Evolutionary conservation across 169 alveolate genomes (phyloP).

Genomic region (Ichthyophthirius multifiliis): DNA sequence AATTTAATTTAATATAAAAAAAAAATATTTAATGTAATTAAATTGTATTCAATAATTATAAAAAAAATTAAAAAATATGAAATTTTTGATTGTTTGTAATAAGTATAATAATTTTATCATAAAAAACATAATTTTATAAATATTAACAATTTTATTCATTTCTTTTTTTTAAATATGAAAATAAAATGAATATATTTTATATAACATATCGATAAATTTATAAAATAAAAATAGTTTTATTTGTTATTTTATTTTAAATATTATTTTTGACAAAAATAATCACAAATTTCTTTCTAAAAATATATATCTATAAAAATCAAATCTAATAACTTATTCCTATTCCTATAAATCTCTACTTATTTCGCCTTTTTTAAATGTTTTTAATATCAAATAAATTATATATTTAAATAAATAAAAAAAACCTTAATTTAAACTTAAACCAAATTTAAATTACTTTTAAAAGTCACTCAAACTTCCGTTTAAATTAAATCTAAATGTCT

Average conservation of each 20-base stretch:
- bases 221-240: neutral
- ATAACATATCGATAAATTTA: neutral
- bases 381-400: neutral
- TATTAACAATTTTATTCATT: no score
- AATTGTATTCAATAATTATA: neutral
- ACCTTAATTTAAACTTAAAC: slow-evolving; percentile 17
- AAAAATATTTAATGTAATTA: no score
- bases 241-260: neutral
- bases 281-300: slow-evolving; percentile 51
- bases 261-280: no score
- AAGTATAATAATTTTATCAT: no score
- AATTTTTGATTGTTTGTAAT: no score
- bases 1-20: no score
- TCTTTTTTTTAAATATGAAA: neutral
- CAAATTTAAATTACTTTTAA: slow-evolving; percentile 35
- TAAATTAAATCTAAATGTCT: slow-evolving; percentile 34
- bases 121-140: no score
- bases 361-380: slow-evolving; percentile 27
- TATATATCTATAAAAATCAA: slow-evolving; percentile 41
- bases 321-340: slow-evolving; percentile 18
- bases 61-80: neutral
- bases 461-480: neutral
- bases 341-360: slow-evolving; percentile 10
- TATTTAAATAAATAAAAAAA: neutral
- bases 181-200: neutral